These are phyloP conservation scores for Linum lewisii DNA, from an alignment of 345 rosid species.

Conservation along the genomic window DNA sequence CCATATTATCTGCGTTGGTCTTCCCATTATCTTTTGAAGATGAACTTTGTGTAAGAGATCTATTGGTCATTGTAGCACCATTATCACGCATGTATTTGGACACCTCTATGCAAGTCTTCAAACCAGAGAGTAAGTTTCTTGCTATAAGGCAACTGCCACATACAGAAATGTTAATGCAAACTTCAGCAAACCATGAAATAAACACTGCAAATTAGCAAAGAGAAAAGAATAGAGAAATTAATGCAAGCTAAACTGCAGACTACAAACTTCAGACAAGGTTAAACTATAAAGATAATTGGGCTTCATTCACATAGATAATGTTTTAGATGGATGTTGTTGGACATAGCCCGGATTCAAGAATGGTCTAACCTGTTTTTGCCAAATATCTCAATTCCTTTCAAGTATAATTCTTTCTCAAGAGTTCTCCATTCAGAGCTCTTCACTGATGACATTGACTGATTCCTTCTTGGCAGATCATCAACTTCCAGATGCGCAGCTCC, in stretches of 20 bases:
- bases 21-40: conserved; percentile 53
- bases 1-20: conserved; percentile 47
- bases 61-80: conserved; percentile 47
- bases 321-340: not conserved
- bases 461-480: conserved; percentile 31
- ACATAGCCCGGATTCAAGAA: conserved; percentile 2
- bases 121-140: conserved; percentile 89
- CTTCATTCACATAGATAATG: too few relatives aligned
- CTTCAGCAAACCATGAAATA: conserved; percentile 2
- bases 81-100: conserved; percentile 69
- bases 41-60: conserved; percentile 48
- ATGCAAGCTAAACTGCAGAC: too few relatives aligned
- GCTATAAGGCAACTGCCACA: conserved; percentile 91
- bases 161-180: conserved; percentile 1
- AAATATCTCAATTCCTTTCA: conserved; percentile 91
- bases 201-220: conserved; percentile 9
- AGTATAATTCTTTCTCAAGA: conserved; percentile 80
- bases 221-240: not conserved
- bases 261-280: too few relatives aligned
- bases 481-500: conserved; percentile 20
- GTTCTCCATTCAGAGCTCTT: conserved; percentile 60
- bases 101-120: conserved; percentile 90
- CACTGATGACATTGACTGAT: conserved; percentile 19
- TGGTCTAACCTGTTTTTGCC: conserved; percentile 82
- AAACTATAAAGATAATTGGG: too few relatives aligned